Percentiles rank a stretch among this genome's conserved stretches.
Conservation (phyloP, 1,284 basidiomycete species). For the Caloboletus firmus region DNA sequence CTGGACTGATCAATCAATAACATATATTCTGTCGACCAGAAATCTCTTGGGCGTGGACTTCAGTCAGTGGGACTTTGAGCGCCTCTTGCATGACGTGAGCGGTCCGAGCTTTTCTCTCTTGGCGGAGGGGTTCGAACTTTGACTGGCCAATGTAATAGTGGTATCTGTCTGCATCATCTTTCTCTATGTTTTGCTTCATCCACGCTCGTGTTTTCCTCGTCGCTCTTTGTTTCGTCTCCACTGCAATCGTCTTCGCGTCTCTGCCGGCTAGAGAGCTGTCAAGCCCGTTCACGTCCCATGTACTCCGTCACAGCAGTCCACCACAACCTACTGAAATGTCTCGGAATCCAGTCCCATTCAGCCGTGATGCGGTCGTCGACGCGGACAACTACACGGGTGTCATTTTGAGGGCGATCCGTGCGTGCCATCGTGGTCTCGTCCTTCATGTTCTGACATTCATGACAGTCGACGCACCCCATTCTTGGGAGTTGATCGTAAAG, state of each 20-base stretch:
- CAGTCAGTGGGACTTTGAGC: no score
- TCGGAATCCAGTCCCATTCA: not conserved
- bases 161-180: not conserved
- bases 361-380: not conserved
- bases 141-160: not conserved
- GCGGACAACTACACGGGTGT: not conserved
- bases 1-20: no score
- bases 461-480: slow-evolving; percentile 20
- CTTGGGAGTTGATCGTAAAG: slow-evolving; percentile 21
- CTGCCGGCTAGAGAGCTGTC: slow-evolving; percentile 11
- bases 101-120: not conserved
- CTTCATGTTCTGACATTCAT: not conserved
- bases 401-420: slow-evolving; percentile 18
- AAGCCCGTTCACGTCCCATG: not conserved
- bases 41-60: no score
- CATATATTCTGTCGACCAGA: no score
- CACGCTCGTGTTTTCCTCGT: slow-evolving; percentile 17
- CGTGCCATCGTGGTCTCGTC: slow-evolving; percentile 1
- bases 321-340: not conserved
- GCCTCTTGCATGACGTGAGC: not conserved
- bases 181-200: slow-evolving; percentile 5
- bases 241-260: slow-evolving; percentile 7
- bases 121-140: not conserved
- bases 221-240: slow-evolving; percentile 23
- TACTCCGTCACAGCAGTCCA: not conserved